These are phyloP conservation scores for Suillus ampliporus DNA, from an alignment of 768 basidiomycete genomes.

Conservation along the genomic window DNA sequence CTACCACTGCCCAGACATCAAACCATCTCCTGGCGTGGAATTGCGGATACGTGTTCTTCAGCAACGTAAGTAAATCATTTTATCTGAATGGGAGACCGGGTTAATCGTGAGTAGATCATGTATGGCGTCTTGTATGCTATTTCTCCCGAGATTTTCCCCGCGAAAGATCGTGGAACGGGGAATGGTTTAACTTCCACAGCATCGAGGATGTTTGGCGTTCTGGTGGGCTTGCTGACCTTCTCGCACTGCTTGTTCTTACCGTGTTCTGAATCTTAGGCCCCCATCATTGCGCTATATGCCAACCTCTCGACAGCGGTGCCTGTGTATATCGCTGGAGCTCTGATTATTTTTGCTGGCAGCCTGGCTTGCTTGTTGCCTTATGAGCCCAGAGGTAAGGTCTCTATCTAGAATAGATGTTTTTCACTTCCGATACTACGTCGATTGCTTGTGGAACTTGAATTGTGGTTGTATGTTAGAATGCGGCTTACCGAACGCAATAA, in stretches of 20 bases:
- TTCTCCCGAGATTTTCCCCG: conserved; percentile 73
- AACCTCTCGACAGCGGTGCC: conserved; percentile 68
- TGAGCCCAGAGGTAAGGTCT: conserved; percentile 76
- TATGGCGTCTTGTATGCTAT: conserved; percentile 77
- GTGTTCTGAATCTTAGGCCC: conserved; percentile 51
- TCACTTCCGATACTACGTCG: not conserved
- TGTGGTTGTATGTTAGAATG: not conserved
- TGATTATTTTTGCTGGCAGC: conserved; percentile 64
- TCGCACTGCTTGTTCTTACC: not conserved
- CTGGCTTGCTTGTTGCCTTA: conserved; percentile 71
- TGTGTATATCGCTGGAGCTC: conserved; percentile 71
- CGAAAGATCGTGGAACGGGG: conserved; percentile 75
- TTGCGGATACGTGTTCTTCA: conserved; percentile 72
- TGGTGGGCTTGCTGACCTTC: conserved; percentile 47
- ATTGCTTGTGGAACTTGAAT: not conserved
- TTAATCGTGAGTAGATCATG: conserved; percentile 55
- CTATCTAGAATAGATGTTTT: conserved; percentile 48
- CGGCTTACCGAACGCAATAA: not conserved
- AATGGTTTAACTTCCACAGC: conserved; percentile 68
- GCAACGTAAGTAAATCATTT: conserved; percentile 48
- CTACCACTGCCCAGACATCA: conserved; percentile 74
- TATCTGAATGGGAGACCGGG: not conserved
- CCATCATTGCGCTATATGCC: conserved; percentile 73
- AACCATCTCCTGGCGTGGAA: conserved; percentile 79
- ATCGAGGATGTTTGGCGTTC: conserved; percentile 68